Evolutionary conservation across 2,329 filamentous ascomycete species (phyloP).

Genomic region (Laburnicola sp.): DNA sequence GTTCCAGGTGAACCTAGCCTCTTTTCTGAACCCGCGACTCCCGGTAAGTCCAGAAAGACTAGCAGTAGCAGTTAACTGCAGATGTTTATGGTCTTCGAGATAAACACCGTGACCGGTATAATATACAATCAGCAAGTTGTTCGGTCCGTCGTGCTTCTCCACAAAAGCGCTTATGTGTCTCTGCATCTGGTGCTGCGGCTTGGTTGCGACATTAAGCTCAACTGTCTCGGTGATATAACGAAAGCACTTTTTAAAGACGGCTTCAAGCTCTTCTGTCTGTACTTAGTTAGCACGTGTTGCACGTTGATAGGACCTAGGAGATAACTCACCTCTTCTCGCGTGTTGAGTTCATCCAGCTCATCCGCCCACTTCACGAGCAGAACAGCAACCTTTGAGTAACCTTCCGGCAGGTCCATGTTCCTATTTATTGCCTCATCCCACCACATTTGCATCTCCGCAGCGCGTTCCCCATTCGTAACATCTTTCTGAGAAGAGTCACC

Average conservation of each 20-base stretch:
- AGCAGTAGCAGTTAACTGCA: conserved; percentile 31
- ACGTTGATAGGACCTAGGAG: not conserved
- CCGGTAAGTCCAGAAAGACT: conserved; percentile 6
- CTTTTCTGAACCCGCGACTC: conserved; percentile 26
- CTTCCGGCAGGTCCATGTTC: conserved; percentile 36
- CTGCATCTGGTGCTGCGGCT: conserved; percentile 42
- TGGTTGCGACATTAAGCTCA: conserved; percentile 35
- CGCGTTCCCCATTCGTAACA: conserved; percentile 19
- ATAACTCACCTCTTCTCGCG: conserved; percentile 34
- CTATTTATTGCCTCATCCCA: conserved; percentile 36
- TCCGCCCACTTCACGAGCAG: conserved; percentile 44
- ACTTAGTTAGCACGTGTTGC: not conserved
- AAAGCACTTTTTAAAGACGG: conserved; percentile 34
- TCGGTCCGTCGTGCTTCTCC: conserved; percentile 31
- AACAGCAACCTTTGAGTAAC: conserved; percentile 42
- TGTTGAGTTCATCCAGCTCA: conserved; percentile 40
- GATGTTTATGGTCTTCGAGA: conserved; percentile 21
- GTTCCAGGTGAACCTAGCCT: conserved; percentile 41
- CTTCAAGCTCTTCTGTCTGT: conserved; percentile 35
- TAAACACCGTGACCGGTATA: conserved; percentile 46
- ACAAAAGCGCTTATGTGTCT: conserved; percentile 33
- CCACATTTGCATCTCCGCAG: conserved; percentile 36
- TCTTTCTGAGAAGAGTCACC: conserved; percentile 16
- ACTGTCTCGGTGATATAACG: conserved; percentile 37
- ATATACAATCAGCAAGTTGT: conserved; percentile 44